Conservation (phyloP, 352 stramenopile species). For the Elongisporangium undulatum region DNA sequence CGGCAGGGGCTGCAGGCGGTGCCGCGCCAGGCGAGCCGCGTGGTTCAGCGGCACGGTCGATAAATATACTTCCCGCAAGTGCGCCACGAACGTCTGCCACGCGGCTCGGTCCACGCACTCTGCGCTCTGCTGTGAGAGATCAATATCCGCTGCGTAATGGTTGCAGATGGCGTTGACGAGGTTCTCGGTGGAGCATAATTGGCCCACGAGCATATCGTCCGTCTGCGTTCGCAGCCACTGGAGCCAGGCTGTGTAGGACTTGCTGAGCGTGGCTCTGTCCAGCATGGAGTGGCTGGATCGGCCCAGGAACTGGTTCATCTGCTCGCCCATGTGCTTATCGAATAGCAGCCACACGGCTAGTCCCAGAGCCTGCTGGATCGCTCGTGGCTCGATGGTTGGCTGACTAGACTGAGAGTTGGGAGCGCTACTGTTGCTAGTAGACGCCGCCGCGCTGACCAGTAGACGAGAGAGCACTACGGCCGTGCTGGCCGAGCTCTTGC, state of each 20-base stretch:
- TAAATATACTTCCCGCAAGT: not conserved
- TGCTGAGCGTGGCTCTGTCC: not conserved
- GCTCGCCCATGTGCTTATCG: not conserved
- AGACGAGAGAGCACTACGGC: not conserved
- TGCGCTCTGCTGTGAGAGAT: not conserved
- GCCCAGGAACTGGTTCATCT: not conserved
- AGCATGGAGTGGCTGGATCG: not conserved
- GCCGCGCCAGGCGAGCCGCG: not conserved
- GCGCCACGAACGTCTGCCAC: not conserved
- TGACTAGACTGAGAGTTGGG: not conserved
- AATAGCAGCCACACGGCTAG: not conserved
- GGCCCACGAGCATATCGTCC: not conserved
- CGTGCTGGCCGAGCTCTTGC: not conserved
- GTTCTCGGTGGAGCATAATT: not conserved
- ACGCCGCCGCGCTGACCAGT: not conserved
- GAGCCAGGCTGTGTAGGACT: not conserved
- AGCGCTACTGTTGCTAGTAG: not conserved
- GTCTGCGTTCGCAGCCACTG: not conserved
- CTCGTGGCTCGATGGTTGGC: not conserved
- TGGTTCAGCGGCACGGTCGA: not conserved
- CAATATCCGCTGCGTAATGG: not conserved
- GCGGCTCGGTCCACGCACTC: not conserved
- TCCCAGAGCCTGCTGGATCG: not conserved
- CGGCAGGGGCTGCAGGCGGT: not conserved
- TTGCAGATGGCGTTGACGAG: not conserved